Evolutionary conservation across 2,329 filamentous ascomycete genomes (phyloP).

Genomic region (Raffaelea deltoideospora): DNA sequence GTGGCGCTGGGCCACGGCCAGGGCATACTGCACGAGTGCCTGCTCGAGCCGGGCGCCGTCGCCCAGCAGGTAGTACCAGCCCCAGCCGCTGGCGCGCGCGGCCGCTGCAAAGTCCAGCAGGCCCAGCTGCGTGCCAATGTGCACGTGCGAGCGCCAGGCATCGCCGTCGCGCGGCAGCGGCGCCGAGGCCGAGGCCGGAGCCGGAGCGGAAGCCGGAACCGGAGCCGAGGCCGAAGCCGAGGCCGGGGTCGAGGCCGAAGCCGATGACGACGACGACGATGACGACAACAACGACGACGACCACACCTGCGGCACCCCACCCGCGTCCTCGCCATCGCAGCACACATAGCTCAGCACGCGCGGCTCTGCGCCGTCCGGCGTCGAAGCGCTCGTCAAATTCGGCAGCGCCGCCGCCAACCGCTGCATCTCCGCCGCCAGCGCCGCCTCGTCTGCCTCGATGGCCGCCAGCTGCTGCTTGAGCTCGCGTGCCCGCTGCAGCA

Average conservation of each 20-base stretch:
- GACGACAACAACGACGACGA: constrained; percentile 8
- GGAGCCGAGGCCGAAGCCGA: no score
- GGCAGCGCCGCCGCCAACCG: constrained; percentile 63
- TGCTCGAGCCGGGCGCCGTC: constrained; percentile 91
- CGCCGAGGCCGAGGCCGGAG: constrained; percentile 15
- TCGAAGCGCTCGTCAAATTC: constrained; percentile 66
- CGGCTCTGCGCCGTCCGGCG: constrained; percentile 58
- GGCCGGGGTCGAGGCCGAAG: no score
- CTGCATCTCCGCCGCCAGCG: constrained; percentile 50
- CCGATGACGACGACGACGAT: no score
- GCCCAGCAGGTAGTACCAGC: constrained; percentile 93
- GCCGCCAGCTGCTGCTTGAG: constrained; percentile 47
- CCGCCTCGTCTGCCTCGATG: constrained; percentile 48
- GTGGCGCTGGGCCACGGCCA: constrained; percentile 53
- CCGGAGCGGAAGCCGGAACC: not conserved
- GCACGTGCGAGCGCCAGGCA: constrained; percentile 60
- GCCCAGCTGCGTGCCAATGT: constrained; percentile 73
- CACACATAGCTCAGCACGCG: constrained; percentile 66
- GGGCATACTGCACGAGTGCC: constrained; percentile 74
- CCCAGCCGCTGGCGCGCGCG: constrained; percentile 78
- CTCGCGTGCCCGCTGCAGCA: constrained; percentile 47
- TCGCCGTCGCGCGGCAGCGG: constrained; percentile 10
- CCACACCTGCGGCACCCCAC: constrained; percentile 7
- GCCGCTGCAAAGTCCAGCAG: constrained; percentile 82
- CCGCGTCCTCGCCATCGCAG: constrained; percentile 35